These are phyloP conservation scores for Pseudopyricularia javanii DNA, from an alignment of 2,329 filamentous ascomycete species.

Conservation along the genomic window DNA sequence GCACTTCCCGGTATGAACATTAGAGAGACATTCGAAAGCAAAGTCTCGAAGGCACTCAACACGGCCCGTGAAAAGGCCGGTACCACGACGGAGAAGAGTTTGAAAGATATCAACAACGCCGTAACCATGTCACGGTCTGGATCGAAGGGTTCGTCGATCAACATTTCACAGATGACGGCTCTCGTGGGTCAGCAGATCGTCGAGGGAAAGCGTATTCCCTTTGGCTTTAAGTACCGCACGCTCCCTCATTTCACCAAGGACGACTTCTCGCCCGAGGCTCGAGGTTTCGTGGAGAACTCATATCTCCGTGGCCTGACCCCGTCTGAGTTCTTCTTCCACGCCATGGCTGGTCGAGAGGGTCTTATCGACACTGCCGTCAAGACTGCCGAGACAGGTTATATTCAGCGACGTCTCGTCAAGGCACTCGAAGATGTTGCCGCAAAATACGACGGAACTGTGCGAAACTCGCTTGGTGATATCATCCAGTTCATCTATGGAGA, in stretches of 20 bases:
- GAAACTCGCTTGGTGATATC: constrained; percentile 92
- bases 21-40: constrained; percentile 94
- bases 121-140: constrained; percentile 93
- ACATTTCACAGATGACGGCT: constrained; percentile 99
- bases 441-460: constrained; percentile 93
- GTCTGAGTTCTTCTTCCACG: constrained; percentile 98
- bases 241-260: constrained; percentile 98
- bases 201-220: constrained; percentile 96
- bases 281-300: constrained; percentile 97
- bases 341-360: constrained; percentile 99
- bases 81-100: constrained; percentile 78
- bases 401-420: constrained; percentile 95
- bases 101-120: constrained; percentile 94
- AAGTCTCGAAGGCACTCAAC: constrained; percentile 89
- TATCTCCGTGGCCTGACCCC: constrained; percentile 93
- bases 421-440: constrained; percentile 95
- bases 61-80: constrained; percentile 93
- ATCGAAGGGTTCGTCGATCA: constrained; percentile 97
- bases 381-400: constrained; percentile 97
- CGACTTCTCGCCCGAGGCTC: constrained; percentile 92
- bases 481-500: constrained; percentile 97
- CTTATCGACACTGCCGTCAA: constrained; percentile 98
- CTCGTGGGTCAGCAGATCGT: constrained; percentile 97
- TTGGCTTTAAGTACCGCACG: constrained; percentile 96
- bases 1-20: constrained; percentile 97